Conservation (phyloP, 768 basidiomycete genomes). For the Albatrellus ellisii region DNA sequence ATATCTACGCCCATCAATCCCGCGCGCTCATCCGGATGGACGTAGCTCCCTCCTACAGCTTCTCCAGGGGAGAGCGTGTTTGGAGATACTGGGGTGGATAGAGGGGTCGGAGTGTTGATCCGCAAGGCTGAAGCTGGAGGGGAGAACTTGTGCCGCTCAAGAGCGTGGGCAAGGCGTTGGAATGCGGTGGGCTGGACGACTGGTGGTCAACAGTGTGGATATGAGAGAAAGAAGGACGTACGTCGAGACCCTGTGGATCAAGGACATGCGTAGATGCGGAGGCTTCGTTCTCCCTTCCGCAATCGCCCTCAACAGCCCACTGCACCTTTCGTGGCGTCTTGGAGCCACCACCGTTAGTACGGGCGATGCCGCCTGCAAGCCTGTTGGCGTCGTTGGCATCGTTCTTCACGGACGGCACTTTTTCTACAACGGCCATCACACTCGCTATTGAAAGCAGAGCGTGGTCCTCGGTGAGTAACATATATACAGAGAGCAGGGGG, state of each 20-base stretch:
- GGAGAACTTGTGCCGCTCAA: constrained; percentile 34
- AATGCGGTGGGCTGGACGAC: constrained; percentile 33
- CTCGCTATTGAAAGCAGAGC: no score
- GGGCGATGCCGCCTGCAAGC: not conserved
- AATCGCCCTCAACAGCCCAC: constrained; percentile 8
- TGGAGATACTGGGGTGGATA: constrained; percentile 11
- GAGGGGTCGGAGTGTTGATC: constrained; percentile 1
- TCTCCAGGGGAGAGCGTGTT: not conserved
- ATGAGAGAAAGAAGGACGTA: constrained; percentile 20
- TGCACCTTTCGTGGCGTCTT: constrained; percentile 13
- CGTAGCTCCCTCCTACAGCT: constrained; percentile 33
- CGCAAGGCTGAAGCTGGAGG: constrained; percentile 10
- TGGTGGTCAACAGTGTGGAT: not conserved
- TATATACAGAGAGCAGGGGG: no score
- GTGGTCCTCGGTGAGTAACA: no score
- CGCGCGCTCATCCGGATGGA: constrained; percentile 49
- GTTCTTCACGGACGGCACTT: no score
- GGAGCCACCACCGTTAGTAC: constrained; percentile 5
- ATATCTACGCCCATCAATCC: constrained; percentile 39
- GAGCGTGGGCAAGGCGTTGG: constrained; percentile 32
- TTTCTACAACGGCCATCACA: no score
- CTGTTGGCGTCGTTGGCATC: no score
- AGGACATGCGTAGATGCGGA: constrained; percentile 24
- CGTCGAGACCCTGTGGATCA: constrained; percentile 42
- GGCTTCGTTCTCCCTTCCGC: constrained; percentile 1